These are phyloP conservation scores for Populus davidiana DNA, from an alignment of 345 rosid genomes.

Conservation along the genomic window DNA sequence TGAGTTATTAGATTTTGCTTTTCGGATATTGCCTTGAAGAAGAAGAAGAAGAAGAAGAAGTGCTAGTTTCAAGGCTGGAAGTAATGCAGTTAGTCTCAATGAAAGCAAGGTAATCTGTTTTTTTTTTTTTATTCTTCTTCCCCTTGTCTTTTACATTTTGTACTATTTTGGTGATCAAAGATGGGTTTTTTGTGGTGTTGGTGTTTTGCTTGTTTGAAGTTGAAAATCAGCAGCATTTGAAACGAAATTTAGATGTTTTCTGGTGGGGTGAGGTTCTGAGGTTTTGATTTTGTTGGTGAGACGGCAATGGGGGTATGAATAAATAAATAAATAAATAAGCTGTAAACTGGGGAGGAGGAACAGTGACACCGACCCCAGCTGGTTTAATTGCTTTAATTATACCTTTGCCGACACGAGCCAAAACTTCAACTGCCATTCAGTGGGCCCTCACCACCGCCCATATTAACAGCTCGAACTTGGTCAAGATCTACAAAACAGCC, in stretches of 20 bases:
- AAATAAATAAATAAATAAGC: no score
- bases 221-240: constrained; percentile 15
- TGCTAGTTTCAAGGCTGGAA: constrained; percentile 52
- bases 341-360: no score
- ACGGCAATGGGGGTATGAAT: background rate
- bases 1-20: background rate
- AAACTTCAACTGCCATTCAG: no score
- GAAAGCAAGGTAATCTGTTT: constrained; percentile 61
- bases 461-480: no score
- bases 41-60: background rate
- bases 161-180: background rate
- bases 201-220: background rate
- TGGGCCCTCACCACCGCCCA: no score
- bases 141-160: background rate
- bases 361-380: no score
- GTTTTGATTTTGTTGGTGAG: background rate
- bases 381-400: no score
- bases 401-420: no score
- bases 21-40: background rate
- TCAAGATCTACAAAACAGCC: no score
- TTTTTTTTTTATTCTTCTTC: background rate
- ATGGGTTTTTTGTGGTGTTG: background rate
- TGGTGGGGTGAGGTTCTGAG: background rate
- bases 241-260: background rate
- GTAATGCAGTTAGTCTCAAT: constrained; percentile 56